These are phyloP conservation scores for Edaphochlamys debaryana DNA, from an alignment of 139 green algal genomes.

Conservation along the genomic window DNA sequence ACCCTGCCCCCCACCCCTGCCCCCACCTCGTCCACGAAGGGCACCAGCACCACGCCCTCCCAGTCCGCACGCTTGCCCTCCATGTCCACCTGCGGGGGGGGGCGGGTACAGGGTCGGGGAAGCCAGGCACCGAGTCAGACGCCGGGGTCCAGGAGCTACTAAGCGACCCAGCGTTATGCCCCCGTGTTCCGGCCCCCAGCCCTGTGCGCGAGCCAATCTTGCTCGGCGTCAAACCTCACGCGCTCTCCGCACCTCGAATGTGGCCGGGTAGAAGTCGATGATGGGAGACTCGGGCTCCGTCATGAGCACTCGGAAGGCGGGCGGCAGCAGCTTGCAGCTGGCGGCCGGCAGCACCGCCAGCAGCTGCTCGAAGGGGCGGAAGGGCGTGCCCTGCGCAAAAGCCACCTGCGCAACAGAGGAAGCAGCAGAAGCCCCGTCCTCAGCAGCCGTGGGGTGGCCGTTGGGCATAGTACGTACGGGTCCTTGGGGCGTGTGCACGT, in stretches of 20 bases:
- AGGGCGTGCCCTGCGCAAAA: constrained; percentile 84
- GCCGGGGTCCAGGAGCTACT: too few relatives aligned
- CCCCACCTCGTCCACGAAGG: constrained; percentile 78
- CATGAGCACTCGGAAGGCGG: constrained; percentile 85
- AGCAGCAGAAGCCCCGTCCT: too few relatives aligned
- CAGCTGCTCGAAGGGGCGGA: constrained; percentile 93
- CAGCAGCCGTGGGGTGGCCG: too few relatives aligned
- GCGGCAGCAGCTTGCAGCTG: constrained; percentile 77
- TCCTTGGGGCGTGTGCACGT: too few relatives aligned
- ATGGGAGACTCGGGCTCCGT: constrained; percentile 81
- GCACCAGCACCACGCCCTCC: constrained; percentile 86
- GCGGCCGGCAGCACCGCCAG: constrained; percentile 87
- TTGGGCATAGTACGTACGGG: too few relatives aligned
- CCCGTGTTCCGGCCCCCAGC: too few relatives aligned
- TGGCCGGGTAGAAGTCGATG: constrained; percentile 86
- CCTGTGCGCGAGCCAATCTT: too few relatives aligned
- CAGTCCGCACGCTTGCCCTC: constrained; percentile 94
- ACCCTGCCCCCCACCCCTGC: too few relatives aligned
- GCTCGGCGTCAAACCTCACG: too few relatives aligned
- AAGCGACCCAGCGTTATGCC: too few relatives aligned
- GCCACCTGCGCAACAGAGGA: constrained; percentile 41
- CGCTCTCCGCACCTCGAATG: constrained; percentile 60
- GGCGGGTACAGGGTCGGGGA: neutral
- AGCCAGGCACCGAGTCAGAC: too few relatives aligned
- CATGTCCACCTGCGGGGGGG: constrained; percentile 75